Conservation (phyloP, 768 basidiomycete genomes). For the Porphyrellus cyaneotinctus region DNA sequence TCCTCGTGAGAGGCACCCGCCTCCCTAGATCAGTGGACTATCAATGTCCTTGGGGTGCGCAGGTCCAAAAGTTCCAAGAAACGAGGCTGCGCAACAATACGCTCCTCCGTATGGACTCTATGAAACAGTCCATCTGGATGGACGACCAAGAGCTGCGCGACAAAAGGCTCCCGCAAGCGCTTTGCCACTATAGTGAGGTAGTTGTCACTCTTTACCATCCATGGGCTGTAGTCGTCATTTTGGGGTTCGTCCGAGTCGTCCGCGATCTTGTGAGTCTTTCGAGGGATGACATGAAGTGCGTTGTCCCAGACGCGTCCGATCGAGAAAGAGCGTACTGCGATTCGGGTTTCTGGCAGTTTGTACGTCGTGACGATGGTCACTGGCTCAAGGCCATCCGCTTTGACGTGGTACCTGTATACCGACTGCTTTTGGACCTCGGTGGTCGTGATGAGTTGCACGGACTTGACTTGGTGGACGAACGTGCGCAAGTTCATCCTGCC, state of each 20-base stretch:
- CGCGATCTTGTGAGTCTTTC: neutral
- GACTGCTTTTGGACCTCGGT: constrained; percentile 9
- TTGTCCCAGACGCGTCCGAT: constrained; percentile 26
- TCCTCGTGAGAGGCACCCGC: neutral
- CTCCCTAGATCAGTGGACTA: constrained; percentile 13
- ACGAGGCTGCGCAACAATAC: constrained; percentile 19
- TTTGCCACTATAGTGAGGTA: constrained; percentile 9
- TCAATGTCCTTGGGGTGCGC: constrained; percentile 19
- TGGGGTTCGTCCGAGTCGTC: neutral
- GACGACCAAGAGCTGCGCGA: constrained; percentile 22
- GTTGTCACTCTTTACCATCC: constrained; percentile 12
- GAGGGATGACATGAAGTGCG: constrained; percentile 9
- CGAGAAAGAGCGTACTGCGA: constrained; percentile 8
- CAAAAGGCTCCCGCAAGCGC: constrained; percentile 19
- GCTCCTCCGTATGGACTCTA: constrained; percentile 22
- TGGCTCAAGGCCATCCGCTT: constrained; percentile 18
- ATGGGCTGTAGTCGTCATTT: constrained; percentile 8
- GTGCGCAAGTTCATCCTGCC: constrained; percentile 27
- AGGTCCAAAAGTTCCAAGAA: constrained; percentile 12
- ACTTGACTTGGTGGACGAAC: constrained; percentile 22
- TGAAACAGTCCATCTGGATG: constrained; percentile 20
- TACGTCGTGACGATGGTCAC: constrained; percentile 13
- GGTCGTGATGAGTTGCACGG: constrained; percentile 7
- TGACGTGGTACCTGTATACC: constrained; percentile 17
- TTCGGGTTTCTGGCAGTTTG: constrained; percentile 3